Base-by-base conservation (phyloP, 768 basidiomycete species). In the Xerocomellus intermedius region DNA sequence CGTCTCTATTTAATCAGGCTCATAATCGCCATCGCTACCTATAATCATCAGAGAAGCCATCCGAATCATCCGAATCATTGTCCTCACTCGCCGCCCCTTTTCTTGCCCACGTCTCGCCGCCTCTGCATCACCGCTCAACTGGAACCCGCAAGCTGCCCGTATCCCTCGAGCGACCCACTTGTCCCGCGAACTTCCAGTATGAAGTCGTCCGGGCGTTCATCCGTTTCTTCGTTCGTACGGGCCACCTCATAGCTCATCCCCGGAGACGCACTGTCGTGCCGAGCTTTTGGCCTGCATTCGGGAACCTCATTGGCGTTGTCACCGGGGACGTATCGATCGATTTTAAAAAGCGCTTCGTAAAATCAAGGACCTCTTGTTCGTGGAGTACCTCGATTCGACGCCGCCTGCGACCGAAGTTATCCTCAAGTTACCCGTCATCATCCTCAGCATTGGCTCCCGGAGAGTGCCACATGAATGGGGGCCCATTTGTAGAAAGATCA, bases 91-190 rank as follows among this genome's bases (percentile, higher is more conserved):
- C 5, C 5, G 24, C 24, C 24, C 5, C 24, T 24, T 24, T 5
- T 24, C 24, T 24, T 24, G 24, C 24, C 24, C 24, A 24, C 24
- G 24, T 5, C 24, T 4, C 24, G 24, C 24, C 24, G 4, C n/a
- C n/a, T n/a, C n/a, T n/a, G n/a, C n/a, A n/a, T n/a, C n/a, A n/a
- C 24, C 24, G 8, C 32, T 51, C 46, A 56, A 38, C 24, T 56
- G 59, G 12, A 64, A 51, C 5, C 59, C 59, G 30, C 58, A 64
- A 2, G 59, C 59, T 14, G 24, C 45, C 38, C 51, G 49, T 44
- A 64, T 55, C 19, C 56, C 59, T 1, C 59, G 42, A 22, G 54
- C 54, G 8, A 58, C 49, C 59, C 47, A 64, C n/a, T 36, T 41
- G 39, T 61, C 56, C 4, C n/a, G 19, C 21, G 64, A 32, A 10